Evolutionary conservation across 768 basidiomycete genomes (phyloP).

Genomic region (Infundibulicybe gibba): DNA sequence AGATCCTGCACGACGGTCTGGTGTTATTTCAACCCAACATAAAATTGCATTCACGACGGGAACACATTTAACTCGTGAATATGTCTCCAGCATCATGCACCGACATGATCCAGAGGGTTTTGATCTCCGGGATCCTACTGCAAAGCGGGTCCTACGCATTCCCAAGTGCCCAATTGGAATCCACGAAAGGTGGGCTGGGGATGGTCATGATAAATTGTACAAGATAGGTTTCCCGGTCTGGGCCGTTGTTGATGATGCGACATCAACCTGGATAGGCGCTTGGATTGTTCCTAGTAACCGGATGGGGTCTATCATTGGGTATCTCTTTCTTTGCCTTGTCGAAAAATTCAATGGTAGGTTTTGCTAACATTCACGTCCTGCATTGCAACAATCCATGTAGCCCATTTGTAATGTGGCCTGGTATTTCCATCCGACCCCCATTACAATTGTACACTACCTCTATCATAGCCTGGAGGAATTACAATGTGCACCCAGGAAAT

Average conservation of each 20-base stretch:
- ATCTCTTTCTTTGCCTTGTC: constrained; percentile 25
- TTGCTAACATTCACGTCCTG: too few species aligned
- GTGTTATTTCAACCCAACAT: constrained; percentile 10
- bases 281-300: constrained; percentile 37
- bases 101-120: constrained; percentile 22
- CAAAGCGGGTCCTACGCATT: constrained; percentile 21
- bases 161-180: constrained; percentile 25
- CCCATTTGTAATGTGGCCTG: too few species aligned
- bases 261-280: constrained; percentile 23
- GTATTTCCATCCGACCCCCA: too few species aligned
- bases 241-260: constrained; percentile 28
- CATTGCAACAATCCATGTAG: too few species aligned
- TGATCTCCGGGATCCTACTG: constrained; percentile 17
- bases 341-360: constrained; percentile 22
- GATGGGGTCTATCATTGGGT: constrained; percentile 20
- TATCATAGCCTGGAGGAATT: too few species aligned
- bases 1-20: constrained; percentile 9
- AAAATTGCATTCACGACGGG: constrained; percentile 7
- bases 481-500: too few species aligned
- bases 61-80: constrained; percentile 8
- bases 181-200: constrained; percentile 29
- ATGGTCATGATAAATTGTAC: constrained; percentile 38
- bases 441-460: too few species aligned
- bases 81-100: constrained; percentile 23
- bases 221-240: constrained; percentile 36